Percentiles rank a stretch among this genome's conserved stretches.
Conservation (phyloP, 202 grass and related monocot genomes). For the Brachypodium distachyon region DNA sequence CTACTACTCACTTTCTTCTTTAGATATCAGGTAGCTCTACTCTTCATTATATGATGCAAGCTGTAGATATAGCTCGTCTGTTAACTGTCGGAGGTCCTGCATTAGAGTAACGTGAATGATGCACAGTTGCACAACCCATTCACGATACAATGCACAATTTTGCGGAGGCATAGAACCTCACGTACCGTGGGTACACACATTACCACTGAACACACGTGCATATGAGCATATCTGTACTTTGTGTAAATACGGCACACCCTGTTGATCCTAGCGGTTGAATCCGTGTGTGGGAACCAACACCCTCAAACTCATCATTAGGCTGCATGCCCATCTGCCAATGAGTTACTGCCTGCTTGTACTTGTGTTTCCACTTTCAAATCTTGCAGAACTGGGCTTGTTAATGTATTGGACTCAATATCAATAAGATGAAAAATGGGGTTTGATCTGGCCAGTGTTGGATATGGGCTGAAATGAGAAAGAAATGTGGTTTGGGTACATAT, state of each 20-base stretch:
- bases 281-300: not conserved
- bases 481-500: not conserved
- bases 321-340: not conserved
- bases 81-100: not conserved
- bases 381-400: not conserved
- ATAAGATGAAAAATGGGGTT: not conserved
- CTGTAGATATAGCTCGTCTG: not conserved
- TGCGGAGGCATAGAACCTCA: not conserved
- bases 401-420: not conserved
- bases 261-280: not conserved
- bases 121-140: no score
- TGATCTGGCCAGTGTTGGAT: not conserved
- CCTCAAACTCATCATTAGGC: not conserved
- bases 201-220: not conserved
- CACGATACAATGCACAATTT: not conserved
- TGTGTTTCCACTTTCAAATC: not conserved
- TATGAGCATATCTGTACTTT: not conserved
- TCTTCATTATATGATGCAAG: conserved; percentile 3
- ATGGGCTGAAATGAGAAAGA: not conserved
- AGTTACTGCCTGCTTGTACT: not conserved
- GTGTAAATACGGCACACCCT: not conserved
- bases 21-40: conserved; percentile 83
- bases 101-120: no score
- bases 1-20: conserved; percentile 99
- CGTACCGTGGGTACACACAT: not conserved